Conservation (phyloP, 345 rosid species). For the Chamaenerion angustifolium region DNA sequence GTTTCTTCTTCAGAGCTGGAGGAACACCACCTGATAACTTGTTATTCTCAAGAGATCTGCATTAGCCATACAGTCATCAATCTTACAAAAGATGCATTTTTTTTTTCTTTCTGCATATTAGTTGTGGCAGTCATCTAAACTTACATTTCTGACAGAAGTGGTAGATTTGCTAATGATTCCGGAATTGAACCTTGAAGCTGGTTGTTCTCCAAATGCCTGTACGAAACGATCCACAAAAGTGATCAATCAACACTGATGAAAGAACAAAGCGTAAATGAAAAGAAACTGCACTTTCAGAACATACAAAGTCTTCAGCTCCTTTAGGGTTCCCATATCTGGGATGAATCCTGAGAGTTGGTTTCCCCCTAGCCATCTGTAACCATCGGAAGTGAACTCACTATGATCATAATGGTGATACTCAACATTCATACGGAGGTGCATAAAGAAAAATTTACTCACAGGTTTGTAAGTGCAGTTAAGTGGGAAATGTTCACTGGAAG, state of each 20-base stretch:
- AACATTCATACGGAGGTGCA: not conserved
- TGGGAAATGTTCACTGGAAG: conserved; percentile 36
- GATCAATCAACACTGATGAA: not conserved
- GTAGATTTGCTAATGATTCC: conserved; percentile 39
- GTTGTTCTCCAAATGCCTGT: conserved; percentile 73
- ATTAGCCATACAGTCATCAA: conserved; percentile 7
- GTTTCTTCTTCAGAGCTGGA: conserved; percentile 17
- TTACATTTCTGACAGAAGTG: conserved; percentile 44
- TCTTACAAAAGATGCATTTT: not conserved
- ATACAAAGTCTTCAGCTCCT: conserved; percentile 48
- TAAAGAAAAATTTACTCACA: conserved; percentile 30
- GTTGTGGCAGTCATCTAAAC: not conserved
- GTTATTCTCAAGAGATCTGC: conserved; percentile 65
- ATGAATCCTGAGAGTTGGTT: conserved; percentile 56
- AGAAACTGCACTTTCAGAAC: conserved; percentile 11
- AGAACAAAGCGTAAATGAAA: not conserved
- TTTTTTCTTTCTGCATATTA: not conserved
- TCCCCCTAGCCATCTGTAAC: conserved; percentile 56
- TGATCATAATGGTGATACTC: not conserved
- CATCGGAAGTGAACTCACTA: not conserved
- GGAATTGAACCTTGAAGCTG: conserved; percentile 56
- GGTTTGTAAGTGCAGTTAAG: conserved; percentile 43
- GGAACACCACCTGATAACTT: conserved; percentile 52
- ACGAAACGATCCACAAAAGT: conserved; percentile 8
- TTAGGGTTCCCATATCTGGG: conserved; percentile 43